phyloP scores from a whole-genome alignment of 2,329 filamentous ascomycete species.

The Pseudogymnoascus sp. region DNA sequence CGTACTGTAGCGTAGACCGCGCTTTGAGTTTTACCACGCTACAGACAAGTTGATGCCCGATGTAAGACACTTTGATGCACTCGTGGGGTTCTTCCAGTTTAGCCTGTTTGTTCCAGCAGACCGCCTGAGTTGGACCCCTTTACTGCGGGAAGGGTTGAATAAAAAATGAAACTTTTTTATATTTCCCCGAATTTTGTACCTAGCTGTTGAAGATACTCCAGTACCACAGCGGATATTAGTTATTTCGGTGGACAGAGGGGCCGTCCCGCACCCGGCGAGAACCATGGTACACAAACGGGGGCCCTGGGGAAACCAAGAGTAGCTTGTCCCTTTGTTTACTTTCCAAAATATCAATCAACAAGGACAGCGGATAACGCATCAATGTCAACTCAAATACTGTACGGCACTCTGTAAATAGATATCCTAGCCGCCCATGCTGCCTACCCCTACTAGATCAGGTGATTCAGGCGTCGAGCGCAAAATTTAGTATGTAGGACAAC shows the following conservation, averaged over 20 bases:
- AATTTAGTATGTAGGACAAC: slow-evolving; percentile 5
- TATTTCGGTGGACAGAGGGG: neutral
- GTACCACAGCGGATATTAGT: neutral
- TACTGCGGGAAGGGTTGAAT: neutral
- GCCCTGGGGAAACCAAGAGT: neutral
- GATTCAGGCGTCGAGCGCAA: slow-evolving; percentile 1
- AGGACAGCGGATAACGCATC: neutral
- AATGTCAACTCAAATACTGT: neutral
- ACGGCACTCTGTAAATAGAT: neutral
- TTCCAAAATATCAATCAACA: neutral
- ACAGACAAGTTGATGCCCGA: slow-evolving; percentile 4
- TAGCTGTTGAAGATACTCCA: neutral
- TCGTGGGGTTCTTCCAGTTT: neutral
- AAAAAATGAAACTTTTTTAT: slow-evolving; percentile 3
- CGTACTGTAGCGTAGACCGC: neutral
- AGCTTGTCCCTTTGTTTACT: neutral
- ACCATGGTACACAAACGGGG: slow-evolving; percentile 1
- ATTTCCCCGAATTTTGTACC: neutral
- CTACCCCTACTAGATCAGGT: neutral
- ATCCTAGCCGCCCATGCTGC: neutral
- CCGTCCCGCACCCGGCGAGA: neutral
- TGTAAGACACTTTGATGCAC: neutral
- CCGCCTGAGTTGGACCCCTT: neutral
- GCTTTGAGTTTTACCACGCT: neutral
- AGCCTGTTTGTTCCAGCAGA: neutral